Percentiles rank a stretch among this genome's conserved stretches.
phyloP scores from a whole-genome alignment of 441 rosid species.

The Mallotus repandus region DNA sequence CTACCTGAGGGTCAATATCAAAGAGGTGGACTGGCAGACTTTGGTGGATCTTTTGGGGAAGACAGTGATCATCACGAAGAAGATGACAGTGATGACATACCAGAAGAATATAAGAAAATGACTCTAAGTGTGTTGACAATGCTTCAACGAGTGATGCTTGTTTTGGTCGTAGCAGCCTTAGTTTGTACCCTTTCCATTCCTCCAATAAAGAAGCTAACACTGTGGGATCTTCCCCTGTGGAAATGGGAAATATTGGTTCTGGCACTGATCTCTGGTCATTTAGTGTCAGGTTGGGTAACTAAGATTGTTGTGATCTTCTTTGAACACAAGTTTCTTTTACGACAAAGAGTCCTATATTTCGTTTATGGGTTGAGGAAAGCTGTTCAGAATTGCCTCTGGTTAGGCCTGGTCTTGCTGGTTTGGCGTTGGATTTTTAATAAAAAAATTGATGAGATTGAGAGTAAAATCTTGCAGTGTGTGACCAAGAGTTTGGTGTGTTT shows the following conservation, averaged over 20 bases:
- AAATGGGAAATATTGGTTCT: slow-evolving; percentile 61
- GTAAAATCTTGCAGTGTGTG: slow-evolving; percentile 38
- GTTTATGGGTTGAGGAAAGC: slow-evolving; percentile 64
- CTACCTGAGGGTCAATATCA: slow-evolving; percentile 32
- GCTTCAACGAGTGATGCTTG: slow-evolving; percentile 37
- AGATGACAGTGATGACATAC: slow-evolving; percentile 31
- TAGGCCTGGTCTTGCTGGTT: slow-evolving; percentile 50
- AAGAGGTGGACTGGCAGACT: slow-evolving; percentile 6
- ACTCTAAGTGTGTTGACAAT: slow-evolving; percentile 17
- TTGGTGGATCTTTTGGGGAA: slow-evolving; percentile 12
- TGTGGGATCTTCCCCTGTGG: slow-evolving; percentile 59
- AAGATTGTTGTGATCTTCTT: slow-evolving; percentile 47
- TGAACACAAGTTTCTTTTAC: slow-evolving; percentile 48
- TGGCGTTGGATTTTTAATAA: slow-evolving; percentile 46
- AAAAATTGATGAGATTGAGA: slow-evolving; percentile 29
- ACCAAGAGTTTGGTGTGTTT: slow-evolving; percentile 48
- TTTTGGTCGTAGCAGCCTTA: slow-evolving; percentile 29
- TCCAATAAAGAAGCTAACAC: slow-evolving; percentile 23
- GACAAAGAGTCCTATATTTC: slow-evolving; percentile 61
- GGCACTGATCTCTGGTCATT: slow-evolving; percentile 52
- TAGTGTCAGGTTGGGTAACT: slow-evolving; percentile 55
- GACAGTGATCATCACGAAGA: slow-evolving; percentile 18
- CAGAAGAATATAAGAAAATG: slow-evolving; percentile 29
- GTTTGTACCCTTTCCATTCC: slow-evolving; percentile 41
- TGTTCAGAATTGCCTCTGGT: slow-evolving; percentile 66